Evolutionary conservation across 352 stramenopile species (phyloP).

Genomic region (Phytophthora brassicae): DNA sequence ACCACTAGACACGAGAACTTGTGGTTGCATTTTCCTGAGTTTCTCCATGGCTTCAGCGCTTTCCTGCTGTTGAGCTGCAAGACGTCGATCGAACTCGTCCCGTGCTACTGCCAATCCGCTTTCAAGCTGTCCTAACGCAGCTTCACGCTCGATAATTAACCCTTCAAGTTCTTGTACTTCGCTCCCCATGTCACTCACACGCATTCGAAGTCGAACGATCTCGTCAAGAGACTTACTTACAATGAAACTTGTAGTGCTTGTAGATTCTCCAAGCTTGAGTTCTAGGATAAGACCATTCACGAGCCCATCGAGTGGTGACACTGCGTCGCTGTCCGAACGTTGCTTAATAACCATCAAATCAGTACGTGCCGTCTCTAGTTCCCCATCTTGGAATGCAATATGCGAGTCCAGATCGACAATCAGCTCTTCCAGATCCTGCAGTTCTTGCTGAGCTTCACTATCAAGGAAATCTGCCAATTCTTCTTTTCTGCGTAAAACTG

Average conservation of each 20-base stretch:
- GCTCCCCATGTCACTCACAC: slow-evolving; percentile 41
- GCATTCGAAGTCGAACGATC: slow-evolving; percentile 46
- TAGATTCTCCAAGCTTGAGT: slow-evolving; percentile 19
- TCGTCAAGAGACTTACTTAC: slow-evolving; percentile 61
- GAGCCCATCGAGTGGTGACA: slow-evolving; percentile 51
- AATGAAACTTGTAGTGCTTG: slow-evolving; percentile 18
- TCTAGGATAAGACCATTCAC: slow-evolving; percentile 32
- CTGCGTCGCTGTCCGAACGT: slow-evolving; percentile 37
- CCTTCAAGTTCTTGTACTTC: slow-evolving; percentile 41
- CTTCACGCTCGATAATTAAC: slow-evolving; percentile 52
- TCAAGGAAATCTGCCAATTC: slow-evolving; percentile 61
- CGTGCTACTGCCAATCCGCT: slow-evolving; percentile 57
- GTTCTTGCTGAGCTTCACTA: slow-evolving; percentile 62
- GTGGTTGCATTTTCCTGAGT: slow-evolving; percentile 47
- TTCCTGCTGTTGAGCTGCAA: slow-evolving; percentile 59
- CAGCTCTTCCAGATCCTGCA: slow-evolving; percentile 69
- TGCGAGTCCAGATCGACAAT: slow-evolving; percentile 81
- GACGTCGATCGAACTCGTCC: slow-evolving; percentile 70
- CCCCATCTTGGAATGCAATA: slow-evolving; percentile 80
- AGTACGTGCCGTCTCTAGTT: slow-evolving; percentile 53
- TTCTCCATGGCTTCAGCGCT: slow-evolving; percentile 26
- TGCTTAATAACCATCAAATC: slow-evolving; percentile 58
- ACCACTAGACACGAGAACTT: slow-evolving; percentile 21
- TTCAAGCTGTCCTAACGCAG: slow-evolving; percentile 57
- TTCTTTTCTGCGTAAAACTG: slow-evolving; percentile 43